Evolutionary conservation across 495 filamentous ascomycete species (phyloP), one percentile per base, ranked within the genome.

Genomic region (Platismatia glauca): DNA sequence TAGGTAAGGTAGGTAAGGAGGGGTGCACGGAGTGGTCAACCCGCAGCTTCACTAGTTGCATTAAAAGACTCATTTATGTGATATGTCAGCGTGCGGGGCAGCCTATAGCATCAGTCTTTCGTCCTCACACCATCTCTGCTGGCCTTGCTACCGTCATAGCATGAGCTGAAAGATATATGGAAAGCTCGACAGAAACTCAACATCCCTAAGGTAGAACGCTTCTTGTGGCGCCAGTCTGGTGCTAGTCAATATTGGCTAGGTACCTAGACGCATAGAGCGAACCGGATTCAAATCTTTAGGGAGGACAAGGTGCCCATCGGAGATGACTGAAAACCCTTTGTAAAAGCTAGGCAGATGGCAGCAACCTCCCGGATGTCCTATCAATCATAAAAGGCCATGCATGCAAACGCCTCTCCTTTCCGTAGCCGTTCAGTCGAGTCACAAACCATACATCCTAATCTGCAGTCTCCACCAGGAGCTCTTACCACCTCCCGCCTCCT

Each of bases 401-500:
- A 31, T 18, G 44, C 12, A 31, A 18, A 29, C 46, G 46, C 13
- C 24, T 50, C 7, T 6, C 46, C 7, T 12, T 16, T 27, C 24
- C 4, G 15, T 15, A 7, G 24, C 24, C 22, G 24, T 50, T n/a
- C 4, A 50, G 22, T 15, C 11, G 12, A 50, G 8, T 29, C 24
- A 7, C 6, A 11, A 11, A 2, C 46, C 7, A 2, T 7, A 3
- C 24, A 29, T 15, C n/a, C 13, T 15, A 27, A 0, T 12, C 46
- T 27, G 24, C 46, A 50, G 9, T 50, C 46, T 52, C 7, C 12
- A 12, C 39, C 27, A 52, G 0, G 12, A 3, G 13, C n/a, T 27
- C 16, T 43, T 57, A 60, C 33, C 59, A 61, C 20, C 56, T 37
- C 20, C 55, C 52, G 22, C 55, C 57, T 31, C 56, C 60, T 38